Base-by-base conservation (phyloP, 306 rosid genomes). In the Glycine tomentella region DNA sequence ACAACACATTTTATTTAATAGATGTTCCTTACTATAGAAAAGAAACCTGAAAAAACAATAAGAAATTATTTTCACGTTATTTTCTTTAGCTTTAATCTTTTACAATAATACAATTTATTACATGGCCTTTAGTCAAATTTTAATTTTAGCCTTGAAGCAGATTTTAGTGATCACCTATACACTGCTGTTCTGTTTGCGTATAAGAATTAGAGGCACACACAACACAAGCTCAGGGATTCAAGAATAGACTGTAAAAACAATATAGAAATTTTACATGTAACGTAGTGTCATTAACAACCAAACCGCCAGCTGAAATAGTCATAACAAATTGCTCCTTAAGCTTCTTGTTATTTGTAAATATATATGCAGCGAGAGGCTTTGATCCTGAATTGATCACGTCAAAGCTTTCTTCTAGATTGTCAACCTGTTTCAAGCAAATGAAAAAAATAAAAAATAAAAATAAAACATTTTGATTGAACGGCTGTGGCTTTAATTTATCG, bases 311-410 rank as follows among this genome's bases (percentile, higher is more conserved):
- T 44, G 99, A 92, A 76, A 96, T 69, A 5, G 67, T 77, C 74
- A 1, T 51, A 48, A 96, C 97, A 79, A 96, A 96, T 64, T 53
- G 79, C 81, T 96, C 90, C 92, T 88, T 96, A 76, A 96, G 92
- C 83, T 78, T 86, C 81, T 92, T 86, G 69, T 90, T 89, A 88
- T 59, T 87, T 75, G 99, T 89, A 77, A 96, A 96, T 74, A 96
- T 59, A 84, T 96, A 96, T n/a, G 99, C 99, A 31, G 99, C 99
- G 6, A 96, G 98, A 51, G 99, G 99, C 84, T 96, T 96, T 80
- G 99, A 1, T 77, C 91, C 93, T 5, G 99, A 90, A 77, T 83
- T 88, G 77, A 96, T 92, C 83, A 93, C 55, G 33, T 90, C 90
- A 49, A 92, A 90, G 81, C 99, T 85, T 77, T 92, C 97, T 84